Conservation (phyloP, 139 green algal species). For the Chlorella vulgaris region DNA sequence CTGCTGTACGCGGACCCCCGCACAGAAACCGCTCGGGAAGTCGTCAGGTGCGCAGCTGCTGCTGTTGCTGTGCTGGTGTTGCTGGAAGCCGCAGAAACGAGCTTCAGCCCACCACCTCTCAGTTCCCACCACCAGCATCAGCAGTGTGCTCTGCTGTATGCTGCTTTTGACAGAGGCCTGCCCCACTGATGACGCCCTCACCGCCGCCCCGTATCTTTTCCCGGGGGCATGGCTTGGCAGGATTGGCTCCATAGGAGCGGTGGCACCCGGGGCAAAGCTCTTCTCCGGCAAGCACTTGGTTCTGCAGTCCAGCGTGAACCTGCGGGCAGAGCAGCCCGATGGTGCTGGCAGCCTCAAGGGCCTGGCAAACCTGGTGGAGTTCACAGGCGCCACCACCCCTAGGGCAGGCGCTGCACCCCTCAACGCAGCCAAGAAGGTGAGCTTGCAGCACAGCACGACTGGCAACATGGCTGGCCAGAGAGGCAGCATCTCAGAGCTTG, state of each 20-base stretch:
- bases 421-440: constrained; percentile 1
- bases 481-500: no score
- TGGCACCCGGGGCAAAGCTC: constrained; percentile 4
- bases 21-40: background rate
- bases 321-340: constrained; percentile 5
- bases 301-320: constrained; percentile 9
- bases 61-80: background rate
- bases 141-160: background rate
- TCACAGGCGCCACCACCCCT: background rate
- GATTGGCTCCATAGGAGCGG: background rate
- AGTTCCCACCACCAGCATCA: background rate
- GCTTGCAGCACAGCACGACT: no score
- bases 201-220: background rate
- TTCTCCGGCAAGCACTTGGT: constrained; percentile 14
- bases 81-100: no score
- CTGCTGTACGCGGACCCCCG: background rate
- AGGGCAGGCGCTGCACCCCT: background rate
- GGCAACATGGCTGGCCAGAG: background rate
- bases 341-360: background rate
- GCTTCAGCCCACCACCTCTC: background rate
- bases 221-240: background rate
- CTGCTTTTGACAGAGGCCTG: background rate
- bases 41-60: constrained; percentile 22
- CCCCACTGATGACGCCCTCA: no score
- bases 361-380: constrained; percentile 9